Base-by-base conservation (phyloP, 352 stramenopile species). In the Globisporangium nagaii region DNA sequence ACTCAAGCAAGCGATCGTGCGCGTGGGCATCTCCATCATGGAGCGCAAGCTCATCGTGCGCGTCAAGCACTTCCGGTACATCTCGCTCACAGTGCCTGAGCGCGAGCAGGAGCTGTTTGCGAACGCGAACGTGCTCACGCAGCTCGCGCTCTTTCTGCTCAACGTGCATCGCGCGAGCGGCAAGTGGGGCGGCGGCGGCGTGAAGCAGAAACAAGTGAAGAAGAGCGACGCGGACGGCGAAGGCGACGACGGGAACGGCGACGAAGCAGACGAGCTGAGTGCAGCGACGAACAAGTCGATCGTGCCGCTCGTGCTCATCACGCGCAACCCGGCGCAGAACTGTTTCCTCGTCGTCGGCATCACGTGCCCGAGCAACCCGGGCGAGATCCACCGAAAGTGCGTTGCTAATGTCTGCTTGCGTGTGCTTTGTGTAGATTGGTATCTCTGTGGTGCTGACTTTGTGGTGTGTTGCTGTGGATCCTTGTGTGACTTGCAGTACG, bases 21-120 rank as follows among this genome's bases (percentile, higher is more conserved):
- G 88, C 8, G 95, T 98, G 9, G 96, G 93, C 4, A 84, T 98
- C 12, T 96, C 86, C 20, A 95, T 99, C 52, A 89, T 98, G 60
- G 95, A 98, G 50, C 88, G 96, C 11, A 96, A 96, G 56, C 85
- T 94, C 25, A 95, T 99, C 15, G 90, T 95, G 17, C 79, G 92
- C 8, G 88, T 98, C 11, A 97, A 96, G 62, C 93, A 98, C 67
- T 98, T 99, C 61, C 93, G 96, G 13, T 99, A 98, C 67, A 95
- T 97, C 5, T 98, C 96, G 51, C 63, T 98, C 20, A 88, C 94
- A 34, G 83, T 95, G 0, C 70, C 75, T 0, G 83, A 96, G 45
- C 68, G 80, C 22, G 86, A 94, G 31, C 78, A 92, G 49, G 68
- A 87, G 44, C 65, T 98, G 8, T 98, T 99, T 63, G 81, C 91